Evolutionary conservation across 768 basidiomycete species (phyloP).

Genomic region (Leccinum uliginosum): DNA sequence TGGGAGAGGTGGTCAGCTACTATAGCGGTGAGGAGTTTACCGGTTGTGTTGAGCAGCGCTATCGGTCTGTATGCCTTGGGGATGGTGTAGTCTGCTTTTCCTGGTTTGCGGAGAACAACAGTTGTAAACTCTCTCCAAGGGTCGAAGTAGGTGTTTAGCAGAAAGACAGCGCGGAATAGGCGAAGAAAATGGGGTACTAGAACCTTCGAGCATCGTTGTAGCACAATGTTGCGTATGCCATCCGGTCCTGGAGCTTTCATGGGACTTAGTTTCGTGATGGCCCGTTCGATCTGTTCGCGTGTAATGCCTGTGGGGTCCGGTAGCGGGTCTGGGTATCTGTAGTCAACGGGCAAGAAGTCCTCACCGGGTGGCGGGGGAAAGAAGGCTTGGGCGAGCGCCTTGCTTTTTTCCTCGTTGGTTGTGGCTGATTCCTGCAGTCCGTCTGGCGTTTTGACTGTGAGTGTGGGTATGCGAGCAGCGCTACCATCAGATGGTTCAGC

Average conservation of each 20-base stretch:
- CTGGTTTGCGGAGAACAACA: not conserved
- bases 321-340: not conserved
- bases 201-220: not conserved
- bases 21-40: not conserved
- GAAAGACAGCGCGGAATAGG: too few relatives aligned
- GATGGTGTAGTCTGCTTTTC: not conserved
- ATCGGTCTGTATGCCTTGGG: not conserved
- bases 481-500: not conserved
- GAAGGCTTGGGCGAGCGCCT: not conserved
- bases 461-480: conserved; percentile 2
- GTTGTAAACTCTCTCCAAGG: too few relatives aligned
- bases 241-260: not conserved
- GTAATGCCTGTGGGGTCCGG: not conserved
- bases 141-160: too few relatives aligned
- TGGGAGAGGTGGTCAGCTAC: not conserved
- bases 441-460: not conserved
- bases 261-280: not conserved
- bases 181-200: not conserved
- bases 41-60: not conserved
- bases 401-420: not conserved
- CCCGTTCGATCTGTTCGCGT: accelerated
- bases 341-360: not conserved
- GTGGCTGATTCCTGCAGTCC: not conserved
- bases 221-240: not conserved
- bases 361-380: not conserved